phyloP scores from a whole-genome alignment of 768 basidiomycete genomes.

The Lentinula edodes region DNA sequence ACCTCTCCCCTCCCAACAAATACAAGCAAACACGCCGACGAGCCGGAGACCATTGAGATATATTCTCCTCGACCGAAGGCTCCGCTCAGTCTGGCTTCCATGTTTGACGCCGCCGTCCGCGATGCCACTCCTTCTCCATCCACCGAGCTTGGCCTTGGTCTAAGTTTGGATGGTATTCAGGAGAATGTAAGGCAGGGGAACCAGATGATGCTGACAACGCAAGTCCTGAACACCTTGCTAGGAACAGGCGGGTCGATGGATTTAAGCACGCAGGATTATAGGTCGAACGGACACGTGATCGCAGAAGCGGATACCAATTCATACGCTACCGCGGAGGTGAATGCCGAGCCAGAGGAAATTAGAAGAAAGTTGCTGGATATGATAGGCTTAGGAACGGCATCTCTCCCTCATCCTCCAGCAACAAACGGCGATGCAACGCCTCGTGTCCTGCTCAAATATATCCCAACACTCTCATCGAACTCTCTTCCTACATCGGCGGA shows the following conservation, averaged over 20 bases:
- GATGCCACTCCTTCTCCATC: not conserved
- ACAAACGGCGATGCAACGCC: not conserved
- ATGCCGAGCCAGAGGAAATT: not conserved
- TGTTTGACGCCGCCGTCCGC: not conserved
- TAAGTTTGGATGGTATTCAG: not conserved
- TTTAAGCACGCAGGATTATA: not conserved
- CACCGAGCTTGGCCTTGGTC: not conserved
- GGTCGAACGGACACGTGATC: not conserved
- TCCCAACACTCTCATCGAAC: not conserved
- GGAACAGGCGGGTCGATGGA: not conserved
- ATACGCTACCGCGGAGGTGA: too few species aligned
- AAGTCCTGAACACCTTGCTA: not conserved
- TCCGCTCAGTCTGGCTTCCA: not conserved
- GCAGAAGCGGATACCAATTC: not conserved
- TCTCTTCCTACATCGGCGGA: not conserved
- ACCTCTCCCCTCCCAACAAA: not conserved
- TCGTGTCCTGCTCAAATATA: not conserved
- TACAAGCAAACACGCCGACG: not conserved
- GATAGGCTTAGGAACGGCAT: not conserved
- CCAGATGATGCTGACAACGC: not conserved
- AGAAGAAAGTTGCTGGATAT: not conserved
- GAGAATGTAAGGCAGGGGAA: not conserved
- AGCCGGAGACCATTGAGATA: conserved; percentile 6
- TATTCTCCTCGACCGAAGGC: conserved; percentile 2
- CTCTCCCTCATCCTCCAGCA: not conserved